A percentile compares a stretch with the other conserved stretches of the same genome.
phyloP scores from a whole-genome alignment of 371 early-diverging fungal genomes.

The Amoeboaphelidium protococcarum region DNA sequence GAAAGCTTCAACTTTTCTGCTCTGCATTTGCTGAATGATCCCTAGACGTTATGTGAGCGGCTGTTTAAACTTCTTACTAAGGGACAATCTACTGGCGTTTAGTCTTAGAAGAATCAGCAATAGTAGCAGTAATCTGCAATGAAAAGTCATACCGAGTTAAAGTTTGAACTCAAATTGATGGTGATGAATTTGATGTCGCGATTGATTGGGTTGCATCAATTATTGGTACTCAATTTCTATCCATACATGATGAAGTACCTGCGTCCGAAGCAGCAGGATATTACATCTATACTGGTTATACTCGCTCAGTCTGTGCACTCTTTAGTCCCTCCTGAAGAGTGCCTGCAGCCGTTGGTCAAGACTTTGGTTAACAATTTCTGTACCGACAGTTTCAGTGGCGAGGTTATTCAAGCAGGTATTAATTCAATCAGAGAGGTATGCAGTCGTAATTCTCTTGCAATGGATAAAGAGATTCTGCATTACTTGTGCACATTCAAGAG shows the following conservation, averaged over 20 bases:
- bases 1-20: constrained; percentile 71
- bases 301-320: constrained; percentile 72
- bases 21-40: constrained; percentile 71
- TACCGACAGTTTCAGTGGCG: constrained; percentile 55
- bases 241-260: constrained; percentile 57
- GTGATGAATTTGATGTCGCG: constrained; percentile 76
- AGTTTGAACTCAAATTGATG: constrained; percentile 60
- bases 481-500: constrained; percentile 63
- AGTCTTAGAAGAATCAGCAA: constrained; percentile 7
- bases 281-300: constrained; percentile 66
- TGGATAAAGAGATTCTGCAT: constrained; percentile 53
- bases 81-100: constrained; percentile 47
- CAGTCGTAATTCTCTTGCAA: constrained; percentile 60
- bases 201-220: constrained; percentile 76
- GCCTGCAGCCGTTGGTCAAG: constrained; percentile 45
- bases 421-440: constrained; percentile 84
- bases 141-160: constrained; percentile 11
- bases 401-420: constrained; percentile 76
- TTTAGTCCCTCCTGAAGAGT: constrained; percentile 70
- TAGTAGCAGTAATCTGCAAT: constrained; percentile 19
- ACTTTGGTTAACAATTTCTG: constrained; percentile 86
- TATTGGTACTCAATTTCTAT: constrained; percentile 61
- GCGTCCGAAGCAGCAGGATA: constrained; percentile 74
- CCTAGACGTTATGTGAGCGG: constrained; percentile 29
- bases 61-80: constrained; percentile 33